phyloP scores from a whole-genome alignment of 495 filamentous ascomycete species.

The Podospora conica region DNA sequence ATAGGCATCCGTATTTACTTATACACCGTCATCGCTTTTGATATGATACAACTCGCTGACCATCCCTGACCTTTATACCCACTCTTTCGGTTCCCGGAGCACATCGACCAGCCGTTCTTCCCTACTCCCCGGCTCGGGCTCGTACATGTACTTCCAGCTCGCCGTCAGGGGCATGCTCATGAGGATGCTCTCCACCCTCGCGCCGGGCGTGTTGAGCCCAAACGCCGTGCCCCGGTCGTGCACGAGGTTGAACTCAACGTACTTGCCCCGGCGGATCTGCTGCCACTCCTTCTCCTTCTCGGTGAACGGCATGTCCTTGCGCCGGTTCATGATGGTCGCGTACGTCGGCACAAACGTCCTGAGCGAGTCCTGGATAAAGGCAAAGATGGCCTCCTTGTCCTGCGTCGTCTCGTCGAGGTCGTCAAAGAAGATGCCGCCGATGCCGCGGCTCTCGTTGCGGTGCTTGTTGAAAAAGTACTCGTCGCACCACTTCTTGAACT shows the following conservation, averaged over 20 bases:
- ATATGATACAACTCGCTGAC: not conserved
- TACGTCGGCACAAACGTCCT: slow-evolving; percentile 88
- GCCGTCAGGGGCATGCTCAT: slow-evolving; percentile 96
- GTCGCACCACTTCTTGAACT: slow-evolving; percentile 98
- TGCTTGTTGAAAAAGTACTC: slow-evolving; percentile 94
- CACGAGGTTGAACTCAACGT: slow-evolving; percentile 98
- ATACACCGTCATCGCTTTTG: not conserved
- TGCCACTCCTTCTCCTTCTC: slow-evolving; percentile 90
- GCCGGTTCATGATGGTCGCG: slow-evolving; percentile 73
- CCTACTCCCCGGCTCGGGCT: slow-evolving; percentile 63
- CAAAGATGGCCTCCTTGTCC: slow-evolving; percentile 84
- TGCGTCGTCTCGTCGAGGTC: slow-evolving; percentile 77
- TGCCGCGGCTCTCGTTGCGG: slow-evolving; percentile 77
- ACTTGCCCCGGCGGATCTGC: slow-evolving; percentile 83
- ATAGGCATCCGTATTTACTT: not conserved
- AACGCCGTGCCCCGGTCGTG: slow-evolving; percentile 96
- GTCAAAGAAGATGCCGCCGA: slow-evolving; percentile 98
- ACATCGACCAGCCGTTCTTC: slow-evolving; percentile 77
- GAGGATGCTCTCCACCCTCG: slow-evolving; percentile 89
- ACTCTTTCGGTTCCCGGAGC: slow-evolving; percentile 78
- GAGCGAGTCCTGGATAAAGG: slow-evolving; percentile 81
- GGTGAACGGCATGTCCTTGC: slow-evolving; percentile 88
- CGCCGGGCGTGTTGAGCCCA: slow-evolving; percentile 85
- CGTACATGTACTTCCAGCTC: slow-evolving; percentile 93
- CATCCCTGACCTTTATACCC: slow-evolving; percentile 54